Percentiles rank a stretch among this genome's conserved stretches.
phyloP scores from a whole-genome alignment of 2,329 filamentous ascomycete species.

The Westerdykella aurantiaca region DNA sequence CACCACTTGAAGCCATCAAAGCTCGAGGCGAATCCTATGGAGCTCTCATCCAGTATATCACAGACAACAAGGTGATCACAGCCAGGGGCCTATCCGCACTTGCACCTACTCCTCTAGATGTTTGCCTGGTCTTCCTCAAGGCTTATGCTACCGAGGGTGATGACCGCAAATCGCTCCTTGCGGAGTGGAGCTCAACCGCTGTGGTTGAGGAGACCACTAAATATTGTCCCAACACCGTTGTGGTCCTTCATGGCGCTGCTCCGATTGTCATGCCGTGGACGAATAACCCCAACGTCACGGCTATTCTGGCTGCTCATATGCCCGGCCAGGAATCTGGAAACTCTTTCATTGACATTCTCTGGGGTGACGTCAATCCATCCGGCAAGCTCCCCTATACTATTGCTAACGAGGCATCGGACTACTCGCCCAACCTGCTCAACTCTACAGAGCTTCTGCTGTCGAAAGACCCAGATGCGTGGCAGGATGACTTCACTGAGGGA shows the following conservation, averaged over 20 bases:
- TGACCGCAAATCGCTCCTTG: constrained; percentile 38
- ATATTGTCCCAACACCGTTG: constrained; percentile 48
- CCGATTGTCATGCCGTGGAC: constrained; percentile 40
- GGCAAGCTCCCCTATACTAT: constrained; percentile 85
- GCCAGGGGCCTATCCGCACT: no score
- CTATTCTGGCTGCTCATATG: constrained; percentile 39
- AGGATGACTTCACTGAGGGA: constrained; percentile 49
- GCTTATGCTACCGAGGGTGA: constrained; percentile 43
- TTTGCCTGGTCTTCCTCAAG: constrained; percentile 57
- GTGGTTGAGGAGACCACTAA: constrained; percentile 44
- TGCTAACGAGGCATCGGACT: constrained; percentile 65
- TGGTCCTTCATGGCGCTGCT: constrained; percentile 44
- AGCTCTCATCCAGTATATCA: constrained; percentile 34
- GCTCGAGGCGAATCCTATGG: constrained; percentile 16
- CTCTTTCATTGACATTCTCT: constrained; percentile 49
- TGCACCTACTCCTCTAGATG: constrained; percentile 21
- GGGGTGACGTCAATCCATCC: constrained; percentile 69
- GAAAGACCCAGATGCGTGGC: constrained; percentile 38
- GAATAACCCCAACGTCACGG: constrained; percentile 40
- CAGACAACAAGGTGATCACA: no score
- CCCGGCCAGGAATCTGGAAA: constrained; percentile 41
- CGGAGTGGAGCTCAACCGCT: constrained; percentile 39
- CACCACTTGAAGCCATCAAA: constrained; percentile 41
- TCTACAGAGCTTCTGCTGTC: constrained; percentile 27
- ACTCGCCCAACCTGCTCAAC: constrained; percentile 41